Percentiles rank a stretch among this genome's conserved stretches.
phyloP scores from a whole-genome alignment of 2,329 filamentous ascomycete species.

The Fusarium lateritium region DNA sequence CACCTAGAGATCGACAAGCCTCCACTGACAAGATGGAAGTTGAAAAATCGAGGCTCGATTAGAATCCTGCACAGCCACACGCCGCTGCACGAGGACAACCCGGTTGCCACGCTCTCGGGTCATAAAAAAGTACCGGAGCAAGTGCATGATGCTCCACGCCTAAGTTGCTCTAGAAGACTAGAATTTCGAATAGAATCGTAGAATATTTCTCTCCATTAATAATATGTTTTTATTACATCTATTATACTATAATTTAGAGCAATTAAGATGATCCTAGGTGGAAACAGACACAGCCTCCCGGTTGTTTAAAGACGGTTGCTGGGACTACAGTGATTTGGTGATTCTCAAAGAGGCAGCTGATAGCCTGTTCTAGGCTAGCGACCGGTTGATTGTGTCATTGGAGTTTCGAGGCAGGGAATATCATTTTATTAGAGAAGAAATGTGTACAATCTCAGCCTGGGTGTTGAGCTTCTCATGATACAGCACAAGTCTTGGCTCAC shows the following conservation, averaged over 20 bases:
- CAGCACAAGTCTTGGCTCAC: background rate
- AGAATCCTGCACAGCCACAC: constrained; percentile 35
- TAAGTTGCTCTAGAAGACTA: too few relatives aligned
- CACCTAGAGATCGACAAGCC: too few relatives aligned
- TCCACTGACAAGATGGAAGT: background rate
- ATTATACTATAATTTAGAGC: too few relatives aligned
- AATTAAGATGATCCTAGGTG: background rate
- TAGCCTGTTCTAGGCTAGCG: constrained; percentile 15
- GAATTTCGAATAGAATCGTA: too few relatives aligned
- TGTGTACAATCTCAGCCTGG: too few relatives aligned
- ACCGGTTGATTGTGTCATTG: background rate
- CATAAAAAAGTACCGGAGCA: too few relatives aligned
- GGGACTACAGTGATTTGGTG: constrained; percentile 5
- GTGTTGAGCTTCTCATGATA: too few relatives aligned
- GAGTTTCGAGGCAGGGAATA: background rate
- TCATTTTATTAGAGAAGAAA: too few relatives aligned
- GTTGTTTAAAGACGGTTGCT: constrained; percentile 14
- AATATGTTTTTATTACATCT: too few relatives aligned
- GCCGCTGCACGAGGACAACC: constrained; percentile 9
- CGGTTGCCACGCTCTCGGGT: constrained; percentile 16
- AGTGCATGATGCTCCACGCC: too few relatives aligned
- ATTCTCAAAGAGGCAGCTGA: constrained; percentile 35
- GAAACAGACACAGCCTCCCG: constrained; percentile 30
- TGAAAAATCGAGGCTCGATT: constrained; percentile 5
- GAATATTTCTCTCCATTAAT: too few relatives aligned